Evolutionary conservation across 352 stramenopile genomes (phyloP).

Genomic region (Thalassiosira gravida): DNA sequence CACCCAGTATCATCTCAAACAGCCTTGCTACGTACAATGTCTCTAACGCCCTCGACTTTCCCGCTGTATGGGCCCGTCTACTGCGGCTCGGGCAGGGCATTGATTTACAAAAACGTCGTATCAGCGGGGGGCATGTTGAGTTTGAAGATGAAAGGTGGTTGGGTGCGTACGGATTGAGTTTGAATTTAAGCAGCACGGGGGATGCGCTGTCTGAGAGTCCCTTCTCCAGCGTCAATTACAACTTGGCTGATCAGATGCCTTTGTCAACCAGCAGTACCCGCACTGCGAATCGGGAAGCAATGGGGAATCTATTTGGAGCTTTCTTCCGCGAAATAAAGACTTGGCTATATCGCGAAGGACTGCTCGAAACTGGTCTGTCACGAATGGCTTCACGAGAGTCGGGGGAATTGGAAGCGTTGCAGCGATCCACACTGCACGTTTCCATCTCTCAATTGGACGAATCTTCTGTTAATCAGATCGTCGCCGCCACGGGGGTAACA

Average conservation of each 20-base stretch:
- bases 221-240: conserved; percentile 42
- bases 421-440: conserved; percentile 84
- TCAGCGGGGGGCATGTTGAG: conserved; percentile 89
- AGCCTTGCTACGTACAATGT: conserved; percentile 50
- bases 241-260: conserved; percentile 6
- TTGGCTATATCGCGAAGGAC: conserved; percentile 83
- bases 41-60: conserved; percentile 63
- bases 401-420: conserved; percentile 71
- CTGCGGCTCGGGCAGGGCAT: conserved; percentile 84
- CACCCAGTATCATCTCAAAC: conserved; percentile 18
- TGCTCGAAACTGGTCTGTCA: conserved; percentile 69
- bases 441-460: conserved; percentile 63
- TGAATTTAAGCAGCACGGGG: conserved; percentile 78
- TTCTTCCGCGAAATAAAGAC: conserved; percentile 85
- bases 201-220: conserved; percentile 81
- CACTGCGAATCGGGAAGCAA: conserved; percentile 62
- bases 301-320: conserved; percentile 75
- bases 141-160: conserved; percentile 94
- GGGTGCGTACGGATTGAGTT: conserved; percentile 90
- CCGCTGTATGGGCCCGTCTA: conserved; percentile 71
- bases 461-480: conserved; percentile 49
- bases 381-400: conserved; percentile 40
- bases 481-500: conserved; percentile 41
- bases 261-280: not conserved
- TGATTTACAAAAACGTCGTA: conserved; percentile 83